Base-by-base conservation (phyloP, 2,329 filamentous ascomycete genomes). In the Nigrospora osmanthi region DNA sequence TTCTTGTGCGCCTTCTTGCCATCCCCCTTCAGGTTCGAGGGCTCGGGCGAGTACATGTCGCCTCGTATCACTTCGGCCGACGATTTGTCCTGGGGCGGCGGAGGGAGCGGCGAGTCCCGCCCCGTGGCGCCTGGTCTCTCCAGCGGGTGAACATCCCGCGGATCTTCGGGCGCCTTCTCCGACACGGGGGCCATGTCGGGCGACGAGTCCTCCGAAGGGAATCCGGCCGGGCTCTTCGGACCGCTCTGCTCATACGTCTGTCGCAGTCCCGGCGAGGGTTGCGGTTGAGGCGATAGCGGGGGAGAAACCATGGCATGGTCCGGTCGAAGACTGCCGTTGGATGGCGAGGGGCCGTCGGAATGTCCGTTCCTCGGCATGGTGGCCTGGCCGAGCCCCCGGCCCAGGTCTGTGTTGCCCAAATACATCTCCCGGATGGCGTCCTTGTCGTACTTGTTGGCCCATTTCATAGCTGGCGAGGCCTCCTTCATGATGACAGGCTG, bases 371-470 rank as follows among this genome's bases (percentile, higher is more conserved):
- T 65, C 15, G 65, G 64, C 44, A 73, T 64, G 12, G 72, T 68
- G 14, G 72, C 68, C 35, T 69, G 65, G 2, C 69, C 71, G 16
- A 69, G 51, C 12, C 87, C 87, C 47, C 80, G 85, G 17, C 90
- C 89, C 36, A 85, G 82, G 52, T 75, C 80, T 40, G 69, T 71
- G 59, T 94, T 83, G 38, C 81, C 79, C 42, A 97, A 73, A 64
- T 97, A 97, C n/a, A 87, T 82, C 51, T 88, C 82, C 44, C 89
- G 83, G 50, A 95, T 84, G 9, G 84, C 75, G 57, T 93, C 83
- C 66, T 93, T 94, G 66, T 97, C 93, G 61, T 96, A 97, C 57
- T 89, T 89, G 64, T 76, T 91, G 31, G 91, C 89, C 93, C 93
- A 98, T 64, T 95, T 95, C 83, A 98, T 85, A 1, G 93, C 93